phyloP scores from a whole-genome alignment of 306 rosid genomes.

The Medicago lupulina region DNA sequence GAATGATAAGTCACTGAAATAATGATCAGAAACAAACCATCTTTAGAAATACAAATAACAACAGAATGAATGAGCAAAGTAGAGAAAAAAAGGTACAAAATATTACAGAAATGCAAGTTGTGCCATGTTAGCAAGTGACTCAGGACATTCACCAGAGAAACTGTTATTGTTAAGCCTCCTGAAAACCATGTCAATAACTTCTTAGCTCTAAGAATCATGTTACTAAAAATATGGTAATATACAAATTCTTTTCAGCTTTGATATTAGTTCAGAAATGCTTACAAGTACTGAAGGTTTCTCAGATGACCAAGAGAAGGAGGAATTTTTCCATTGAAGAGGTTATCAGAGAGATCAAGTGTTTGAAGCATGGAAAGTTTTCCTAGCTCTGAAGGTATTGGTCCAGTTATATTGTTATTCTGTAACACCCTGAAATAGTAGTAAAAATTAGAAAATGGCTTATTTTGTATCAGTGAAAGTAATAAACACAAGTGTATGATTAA shows the following conservation, averaged over 20 bases:
- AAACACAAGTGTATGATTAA: background rate
- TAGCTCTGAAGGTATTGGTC: constrained; percentile 77
- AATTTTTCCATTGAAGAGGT: constrained; percentile 72
- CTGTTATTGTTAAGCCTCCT: constrained; percentile 97
- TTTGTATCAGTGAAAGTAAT: background rate
- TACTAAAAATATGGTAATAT: background rate
- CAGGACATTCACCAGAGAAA: constrained; percentile 71
- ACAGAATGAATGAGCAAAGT: constrained; percentile 15
- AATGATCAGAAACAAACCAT: constrained; percentile 35
- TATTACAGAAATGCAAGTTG: constrained; percentile 84
- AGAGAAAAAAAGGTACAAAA: constrained; percentile 38
- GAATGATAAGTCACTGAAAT: constrained; percentile 81
- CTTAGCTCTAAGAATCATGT: constrained; percentile 31
- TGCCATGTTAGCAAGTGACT: constrained; percentile 82
- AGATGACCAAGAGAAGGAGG: constrained; percentile 73
- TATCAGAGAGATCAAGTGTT: constrained; percentile 86
- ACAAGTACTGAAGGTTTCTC: constrained; percentile 83
- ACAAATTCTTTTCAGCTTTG: too few relatives aligned
- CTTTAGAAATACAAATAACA: constrained; percentile 6
- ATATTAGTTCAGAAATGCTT: constrained; percentile 48
- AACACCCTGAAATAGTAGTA: constrained; percentile 63
- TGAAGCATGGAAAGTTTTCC: constrained; percentile 79
- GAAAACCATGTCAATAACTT: constrained; percentile 43
- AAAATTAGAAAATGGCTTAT: background rate
- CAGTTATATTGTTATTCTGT: constrained; percentile 90